phyloP scores from a whole-genome alignment of 257 asterid genomes.

The Primulina tabacum region DNA sequence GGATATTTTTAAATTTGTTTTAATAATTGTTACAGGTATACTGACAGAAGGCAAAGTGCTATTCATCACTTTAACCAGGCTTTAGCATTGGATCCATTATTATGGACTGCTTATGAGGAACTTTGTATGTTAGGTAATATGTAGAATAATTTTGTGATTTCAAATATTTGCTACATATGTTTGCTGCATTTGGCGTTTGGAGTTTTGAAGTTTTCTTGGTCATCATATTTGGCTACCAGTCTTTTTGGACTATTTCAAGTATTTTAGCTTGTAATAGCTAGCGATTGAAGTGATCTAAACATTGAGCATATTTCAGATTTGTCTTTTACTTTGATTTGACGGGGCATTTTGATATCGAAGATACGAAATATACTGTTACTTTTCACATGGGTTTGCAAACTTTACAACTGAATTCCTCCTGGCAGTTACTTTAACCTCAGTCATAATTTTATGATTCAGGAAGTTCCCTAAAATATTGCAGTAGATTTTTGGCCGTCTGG shows the following conservation, averaged over 20 bases:
- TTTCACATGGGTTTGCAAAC: background rate
- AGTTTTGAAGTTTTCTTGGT: background rate
- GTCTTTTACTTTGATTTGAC: background rate
- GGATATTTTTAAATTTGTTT: background rate
- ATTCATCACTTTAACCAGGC: conserved; percentile 93
- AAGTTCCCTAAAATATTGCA: background rate
- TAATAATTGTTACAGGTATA: conserved; percentile 56
- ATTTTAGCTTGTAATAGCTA: background rate
- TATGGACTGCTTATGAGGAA: conserved; percentile 98
- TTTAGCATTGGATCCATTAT: conserved; percentile 78
- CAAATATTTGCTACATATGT: background rate
- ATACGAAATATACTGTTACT: background rate
- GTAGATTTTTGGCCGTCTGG: background rate
- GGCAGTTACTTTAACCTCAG: background rate
- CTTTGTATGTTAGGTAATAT: conserved; percentile 77
- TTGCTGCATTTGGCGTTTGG: background rate
- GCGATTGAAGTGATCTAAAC: background rate
- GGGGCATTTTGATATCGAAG: background rate
- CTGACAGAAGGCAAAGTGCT: conserved; percentile 85
- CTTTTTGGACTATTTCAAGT: background rate
- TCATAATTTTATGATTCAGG: background rate
- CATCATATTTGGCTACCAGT: background rate
- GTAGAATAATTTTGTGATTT: background rate
- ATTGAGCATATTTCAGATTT: background rate
- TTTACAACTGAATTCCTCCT: background rate